Evolutionary conservation across 257 asterid genomes (phyloP).

Genomic region (Coffea canephora): DNA sequence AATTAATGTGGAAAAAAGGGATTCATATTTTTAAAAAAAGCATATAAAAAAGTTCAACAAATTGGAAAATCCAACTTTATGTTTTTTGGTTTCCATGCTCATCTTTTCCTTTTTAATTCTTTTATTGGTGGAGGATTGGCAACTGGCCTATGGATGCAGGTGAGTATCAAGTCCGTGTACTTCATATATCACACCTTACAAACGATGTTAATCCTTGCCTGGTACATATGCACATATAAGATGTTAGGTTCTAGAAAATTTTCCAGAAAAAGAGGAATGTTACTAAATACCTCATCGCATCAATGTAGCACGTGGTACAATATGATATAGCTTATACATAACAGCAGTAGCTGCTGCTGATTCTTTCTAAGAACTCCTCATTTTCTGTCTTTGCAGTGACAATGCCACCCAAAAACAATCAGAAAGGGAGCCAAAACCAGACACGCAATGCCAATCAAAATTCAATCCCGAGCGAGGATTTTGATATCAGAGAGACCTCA

Average conservation of each 20-base stretch:
- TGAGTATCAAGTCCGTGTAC: background rate
- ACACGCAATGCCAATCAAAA: conserved; percentile 27
- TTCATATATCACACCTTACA: background rate
- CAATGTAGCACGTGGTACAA: background rate
- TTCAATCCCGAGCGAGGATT: conserved; percentile 45
- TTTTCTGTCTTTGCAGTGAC: conserved; percentile 2
- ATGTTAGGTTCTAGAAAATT: background rate
- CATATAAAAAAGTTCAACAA: background rate
- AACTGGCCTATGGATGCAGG: background rate
- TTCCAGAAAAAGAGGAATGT: background rate
- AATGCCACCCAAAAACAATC: conserved; percentile 36
- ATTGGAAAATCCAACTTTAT: background rate
- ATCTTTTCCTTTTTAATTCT: background rate
- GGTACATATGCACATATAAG: background rate
- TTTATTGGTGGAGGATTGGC: background rate
- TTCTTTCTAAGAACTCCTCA: background rate
- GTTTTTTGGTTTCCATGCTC: background rate
- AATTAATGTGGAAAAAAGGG: too few species aligned
- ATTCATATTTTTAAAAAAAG: background rate
- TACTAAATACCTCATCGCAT: background rate
- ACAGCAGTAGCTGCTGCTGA: background rate
- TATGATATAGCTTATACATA: background rate
- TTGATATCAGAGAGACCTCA: conserved; percentile 66
- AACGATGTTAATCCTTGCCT: conserved; percentile 18
- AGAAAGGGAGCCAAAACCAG: conserved; percentile 29